Base-by-base conservation (phyloP, 2,329 filamentous ascomycete species). In the Lasiodiplodia sp. region DNA sequence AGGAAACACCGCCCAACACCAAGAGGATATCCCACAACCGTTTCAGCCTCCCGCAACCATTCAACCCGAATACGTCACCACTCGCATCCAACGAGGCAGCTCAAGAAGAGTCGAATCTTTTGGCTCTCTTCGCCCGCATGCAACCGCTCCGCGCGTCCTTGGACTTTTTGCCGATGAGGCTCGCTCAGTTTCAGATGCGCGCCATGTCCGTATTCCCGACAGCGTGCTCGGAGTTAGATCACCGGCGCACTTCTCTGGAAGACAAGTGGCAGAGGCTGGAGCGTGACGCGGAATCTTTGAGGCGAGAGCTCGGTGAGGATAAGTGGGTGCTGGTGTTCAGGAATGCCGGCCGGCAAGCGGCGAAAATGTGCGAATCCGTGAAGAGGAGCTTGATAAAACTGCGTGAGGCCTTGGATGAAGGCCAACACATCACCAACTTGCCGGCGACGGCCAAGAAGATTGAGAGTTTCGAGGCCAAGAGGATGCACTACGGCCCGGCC, bases 341-440 rank as follows among this genome's bases (percentile, higher is more conserved):
- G 68, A 95, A 96, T 72, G 96, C 96, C 18, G 94, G 94, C 16
- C 87, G 91, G 68, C 94, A 97, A 80, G 95, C 96, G 4, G 89
- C 96, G 73, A 97, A 97, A 82, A 97, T 99, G 94, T 95, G 93
- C 77, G 93, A 97, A 73, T 97, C 94, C 3, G 93, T 98, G 25
- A 92, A 96, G 76, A 88, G 95, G 71, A 97, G 94, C 77, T 88
- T 96, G 69, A 81, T 85, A 57, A 97, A 97, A 80, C 85, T 99
- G 44, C 89, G 88, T 71, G 93, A 97, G 76, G 90, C 89, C 4
- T 84, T 97, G 18, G 92, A 97, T 69, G 85, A 88, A 12, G 70
- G 72, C 16, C 71, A 90, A 14, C 57, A 68, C 18, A 52, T 57
- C 8, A 63, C 51, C 34, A 93, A 92, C 75, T 88, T 89, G 25